Evolutionary conservation across 352 stramenopile species (phyloP).

Genomic region (Phytophthora podocarpi): DNA sequence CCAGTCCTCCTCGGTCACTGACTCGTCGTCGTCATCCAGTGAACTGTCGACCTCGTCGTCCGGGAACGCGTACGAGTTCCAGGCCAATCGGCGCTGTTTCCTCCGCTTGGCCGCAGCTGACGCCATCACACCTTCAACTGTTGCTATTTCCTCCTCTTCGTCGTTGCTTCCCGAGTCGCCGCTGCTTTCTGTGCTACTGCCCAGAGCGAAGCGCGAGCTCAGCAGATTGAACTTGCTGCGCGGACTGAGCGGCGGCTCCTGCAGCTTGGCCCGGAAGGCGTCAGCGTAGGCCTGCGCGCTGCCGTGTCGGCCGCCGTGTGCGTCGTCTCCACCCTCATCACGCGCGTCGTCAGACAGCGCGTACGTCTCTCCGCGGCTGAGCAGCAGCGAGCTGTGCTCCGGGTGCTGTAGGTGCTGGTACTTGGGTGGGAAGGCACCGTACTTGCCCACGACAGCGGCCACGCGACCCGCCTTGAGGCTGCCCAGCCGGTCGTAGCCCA

Average conservation of each 20-base stretch:
- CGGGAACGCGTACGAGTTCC: constrained; percentile 36
- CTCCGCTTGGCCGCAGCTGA: neutral
- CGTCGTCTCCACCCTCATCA: constrained; percentile 26
- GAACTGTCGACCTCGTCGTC: constrained; percentile 21
- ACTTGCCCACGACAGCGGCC: constrained; percentile 36
- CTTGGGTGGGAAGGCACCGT: constrained; percentile 39
- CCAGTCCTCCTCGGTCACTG: constrained; percentile 70
- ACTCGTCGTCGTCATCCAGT: constrained; percentile 46
- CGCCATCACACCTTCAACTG: neutral
- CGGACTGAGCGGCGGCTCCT: constrained; percentile 70
- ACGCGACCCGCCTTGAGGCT: constrained; percentile 35
- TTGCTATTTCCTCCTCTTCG: too few species aligned
- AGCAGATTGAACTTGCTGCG: constrained; percentile 74
- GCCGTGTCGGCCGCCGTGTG: constrained; percentile 16
- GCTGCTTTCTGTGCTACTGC: constrained; percentile 37
- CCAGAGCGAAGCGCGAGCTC: constrained; percentile 30
- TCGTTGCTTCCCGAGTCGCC: constrained; percentile 22
- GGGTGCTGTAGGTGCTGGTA: constrained; percentile 38
- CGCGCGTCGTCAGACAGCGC: constrained; percentile 54
- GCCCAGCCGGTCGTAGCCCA: constrained; percentile 48
- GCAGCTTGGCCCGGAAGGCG: constrained; percentile 70
- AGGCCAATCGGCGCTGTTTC: constrained; percentile 15
- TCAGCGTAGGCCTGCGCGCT: constrained; percentile 63
- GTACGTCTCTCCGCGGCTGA: constrained; percentile 63
- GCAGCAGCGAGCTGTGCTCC: constrained; percentile 42